phyloP scores from a whole-genome alignment of 2,329 filamentous ascomycete genomes.

The Ceratocystis ficicola region DNA sequence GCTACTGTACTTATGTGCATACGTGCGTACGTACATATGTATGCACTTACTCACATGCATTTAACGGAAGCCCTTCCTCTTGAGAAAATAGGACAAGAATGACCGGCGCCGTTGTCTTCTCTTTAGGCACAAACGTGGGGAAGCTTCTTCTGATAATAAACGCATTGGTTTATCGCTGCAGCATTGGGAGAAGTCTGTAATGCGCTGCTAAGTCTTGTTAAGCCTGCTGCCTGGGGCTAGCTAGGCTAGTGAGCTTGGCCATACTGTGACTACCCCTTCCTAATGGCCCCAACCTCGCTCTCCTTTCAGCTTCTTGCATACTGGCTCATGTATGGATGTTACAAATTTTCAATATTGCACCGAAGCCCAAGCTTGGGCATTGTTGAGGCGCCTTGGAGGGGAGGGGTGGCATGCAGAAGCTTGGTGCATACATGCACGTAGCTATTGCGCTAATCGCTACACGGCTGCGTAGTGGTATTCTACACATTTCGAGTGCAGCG shows the following conservation, averaged over 20 bases:
- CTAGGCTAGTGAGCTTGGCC: not conserved
- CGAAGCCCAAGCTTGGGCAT: slow-evolving; percentile 13
- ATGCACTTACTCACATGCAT: not conserved
- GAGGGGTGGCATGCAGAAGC: not conserved
- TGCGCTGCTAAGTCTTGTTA: not conserved
- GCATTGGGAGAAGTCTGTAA: not conserved
- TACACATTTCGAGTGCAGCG: too few relatives aligned
- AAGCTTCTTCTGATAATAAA: not conserved
- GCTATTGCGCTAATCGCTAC: not conserved
- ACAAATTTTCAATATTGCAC: not conserved
- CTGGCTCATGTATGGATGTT: not conserved
- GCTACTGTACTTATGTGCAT: not conserved
- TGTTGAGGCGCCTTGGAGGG: not conserved
- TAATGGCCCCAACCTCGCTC: slow-evolving; percentile 16
- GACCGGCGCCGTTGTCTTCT: not conserved
- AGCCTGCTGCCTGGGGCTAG: not conserved
- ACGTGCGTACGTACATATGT: not conserved
- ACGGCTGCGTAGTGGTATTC: not conserved
- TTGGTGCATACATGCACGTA: not conserved
- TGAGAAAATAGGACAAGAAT: not conserved
- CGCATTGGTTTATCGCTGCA: not conserved
- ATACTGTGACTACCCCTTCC: slow-evolving; percentile 14
- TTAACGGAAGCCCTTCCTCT: not conserved
- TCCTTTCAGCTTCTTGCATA: slow-evolving; percentile 19
- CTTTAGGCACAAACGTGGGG: slow-evolving; percentile 20